Conservation (phyloP, 306 rosid species). For the Neltuma alba region DNA sequence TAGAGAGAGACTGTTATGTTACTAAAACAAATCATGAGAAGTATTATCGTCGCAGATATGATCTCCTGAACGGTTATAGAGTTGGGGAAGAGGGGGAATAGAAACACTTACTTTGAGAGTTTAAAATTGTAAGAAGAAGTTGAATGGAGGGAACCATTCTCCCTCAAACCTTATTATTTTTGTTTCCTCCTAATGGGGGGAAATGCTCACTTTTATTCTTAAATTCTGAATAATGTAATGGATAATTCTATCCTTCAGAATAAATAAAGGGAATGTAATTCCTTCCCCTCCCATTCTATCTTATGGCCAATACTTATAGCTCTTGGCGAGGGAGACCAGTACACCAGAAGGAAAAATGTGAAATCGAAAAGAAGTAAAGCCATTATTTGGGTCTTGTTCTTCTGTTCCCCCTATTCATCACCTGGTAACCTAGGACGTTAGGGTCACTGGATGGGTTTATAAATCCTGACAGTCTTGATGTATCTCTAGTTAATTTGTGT, state of each 20-base stretch:
- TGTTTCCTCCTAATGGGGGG: not conserved
- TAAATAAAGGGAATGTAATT: not conserved
- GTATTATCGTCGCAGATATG: not conserved
- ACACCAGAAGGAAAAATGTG: not conserved
- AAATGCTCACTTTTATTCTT: not conserved
- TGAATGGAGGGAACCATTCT: not conserved
- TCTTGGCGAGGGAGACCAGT: not conserved
- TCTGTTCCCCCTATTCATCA: not conserved
- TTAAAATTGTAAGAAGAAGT: not conserved
- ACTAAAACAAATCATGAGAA: not conserved
- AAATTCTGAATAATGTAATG: not conserved
- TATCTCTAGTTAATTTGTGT: not conserved
- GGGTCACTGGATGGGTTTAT: not conserved
- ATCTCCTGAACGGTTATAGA: constrained; percentile 7
- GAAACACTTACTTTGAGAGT: not conserved
- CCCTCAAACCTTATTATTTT: not conserved
- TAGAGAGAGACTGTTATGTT: not conserved
- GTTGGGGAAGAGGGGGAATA: constrained; percentile 11
- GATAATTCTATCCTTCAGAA: not conserved
- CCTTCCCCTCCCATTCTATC: not conserved
- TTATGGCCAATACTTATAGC: not conserved
- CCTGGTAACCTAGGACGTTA: not conserved
- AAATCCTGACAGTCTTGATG: not conserved
- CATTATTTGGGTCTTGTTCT: not conserved
- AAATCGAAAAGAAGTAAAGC: not conserved